phyloP scores from a whole-genome alignment of 352 stramenopile genomes.

The Globisporangium spinosum region DNA sequence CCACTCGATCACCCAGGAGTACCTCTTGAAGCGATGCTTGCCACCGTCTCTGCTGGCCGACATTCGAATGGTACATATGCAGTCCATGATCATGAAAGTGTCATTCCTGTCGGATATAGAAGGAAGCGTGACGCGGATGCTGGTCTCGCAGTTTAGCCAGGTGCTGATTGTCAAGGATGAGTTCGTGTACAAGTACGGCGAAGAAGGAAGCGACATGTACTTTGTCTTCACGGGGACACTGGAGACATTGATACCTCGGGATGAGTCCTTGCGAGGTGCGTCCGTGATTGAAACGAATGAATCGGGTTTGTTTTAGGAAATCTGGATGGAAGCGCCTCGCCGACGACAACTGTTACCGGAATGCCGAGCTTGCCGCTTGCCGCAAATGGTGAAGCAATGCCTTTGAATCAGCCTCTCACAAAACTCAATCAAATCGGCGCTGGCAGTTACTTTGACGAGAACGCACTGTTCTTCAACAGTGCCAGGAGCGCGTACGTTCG shows the following conservation, averaged over 20 bases:
- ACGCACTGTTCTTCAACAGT: slow-evolving; percentile 62
- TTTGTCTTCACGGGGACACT: slow-evolving; percentile 69
- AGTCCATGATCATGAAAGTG: slow-evolving; percentile 70
- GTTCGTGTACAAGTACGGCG: slow-evolving; percentile 57
- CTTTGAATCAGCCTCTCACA: slow-evolving; percentile 20
- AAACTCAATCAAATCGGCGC: slow-evolving; percentile 52
- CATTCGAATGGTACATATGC: slow-evolving; percentile 60
- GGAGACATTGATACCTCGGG: slow-evolving; percentile 37
- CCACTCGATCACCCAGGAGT: slow-evolving; percentile 73
- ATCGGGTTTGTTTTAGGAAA: background rate
- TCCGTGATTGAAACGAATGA: slow-evolving; percentile 28
- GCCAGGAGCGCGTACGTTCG: slow-evolving; percentile 50
- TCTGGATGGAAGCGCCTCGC: background rate
- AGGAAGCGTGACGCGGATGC: slow-evolving; percentile 54
- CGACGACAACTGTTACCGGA: background rate
- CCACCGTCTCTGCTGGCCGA: slow-evolving; percentile 65
- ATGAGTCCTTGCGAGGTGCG: slow-evolving; percentile 28
- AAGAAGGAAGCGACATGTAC: slow-evolving; percentile 71
- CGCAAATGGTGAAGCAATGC: slow-evolving; percentile 1
- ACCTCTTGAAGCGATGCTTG: slow-evolving; percentile 55
- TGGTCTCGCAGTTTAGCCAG: slow-evolving; percentile 68
- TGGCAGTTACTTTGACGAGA: slow-evolving; percentile 68
- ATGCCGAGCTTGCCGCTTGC: background rate
- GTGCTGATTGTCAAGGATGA: slow-evolving; percentile 56
- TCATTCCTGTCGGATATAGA: slow-evolving; percentile 56